Evolutionary conservation across 371 early-diverging fungal species (phyloP), one percentile per base, ranked within the genome.

Genomic region (Amoeboaphelidium occidentale): DNA sequence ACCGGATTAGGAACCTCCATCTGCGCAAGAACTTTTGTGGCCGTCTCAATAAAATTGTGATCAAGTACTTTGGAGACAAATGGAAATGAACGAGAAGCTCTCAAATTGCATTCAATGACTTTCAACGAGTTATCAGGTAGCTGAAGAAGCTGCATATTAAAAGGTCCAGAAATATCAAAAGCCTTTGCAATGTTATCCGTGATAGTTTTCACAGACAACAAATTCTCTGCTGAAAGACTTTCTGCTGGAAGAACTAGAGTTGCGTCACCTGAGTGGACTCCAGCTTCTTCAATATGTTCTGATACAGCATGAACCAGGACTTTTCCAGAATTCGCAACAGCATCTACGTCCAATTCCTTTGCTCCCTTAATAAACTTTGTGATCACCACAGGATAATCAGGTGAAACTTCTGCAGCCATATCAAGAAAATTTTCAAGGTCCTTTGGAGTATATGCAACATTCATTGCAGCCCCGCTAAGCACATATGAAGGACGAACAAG

Each of bases 231-330:
- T 13, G 23, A 24, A 23, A 47, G n/a, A 25, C 13, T 42, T 21
- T 46, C 23, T 47, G 48, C 41, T 20, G 44, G 42, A n/a, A 44
- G 70, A 25, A 93, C 75, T 41, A 93, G 63, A 6, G 89, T 90
- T 23, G 93, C 93, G 65, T 93, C 93, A 54, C 93, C 93, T 48
- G 88, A 87, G 68, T 93, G 93, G 17, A 90, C 90, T 54, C 93
- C 93, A 42, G 93, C 93, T 58, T 87, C 85, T 63, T 93, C 93
- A 26, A 93, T 82, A 58, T 93, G 93, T 65, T 89, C 85, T 23
- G 84, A 77, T 28, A 93, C 69, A 42, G 79, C 86, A 58, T 87
- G 85, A 70, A 80, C 73, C 27, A 86, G 55, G 50, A 93, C 56
- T 62, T 83, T 79, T 26, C 93, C 93, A 47, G 79, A 77, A 13